These are phyloP conservation scores for Punica granatum DNA, from an alignment of 345 rosid species.

Conservation along the genomic window DNA sequence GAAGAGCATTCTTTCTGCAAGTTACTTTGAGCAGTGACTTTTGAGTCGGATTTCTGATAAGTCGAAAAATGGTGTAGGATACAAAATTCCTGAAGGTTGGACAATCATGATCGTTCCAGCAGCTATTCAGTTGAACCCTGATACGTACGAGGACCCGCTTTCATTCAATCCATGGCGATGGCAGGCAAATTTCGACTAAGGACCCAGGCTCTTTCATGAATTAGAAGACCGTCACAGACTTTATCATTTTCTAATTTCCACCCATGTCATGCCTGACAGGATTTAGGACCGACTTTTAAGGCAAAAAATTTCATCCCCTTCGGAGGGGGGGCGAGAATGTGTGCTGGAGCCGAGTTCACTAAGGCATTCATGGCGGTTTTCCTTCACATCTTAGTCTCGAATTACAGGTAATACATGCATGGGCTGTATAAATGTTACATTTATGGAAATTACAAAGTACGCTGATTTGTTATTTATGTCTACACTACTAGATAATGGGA, in stretches of 20 bases:
- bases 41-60: too few relatives aligned
- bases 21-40: too few relatives aligned
- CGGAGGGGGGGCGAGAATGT: conserved; percentile 40
- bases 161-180: conserved; percentile 6
- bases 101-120: conserved; percentile 10
- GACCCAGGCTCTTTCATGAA: too few relatives aligned
- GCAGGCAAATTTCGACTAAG: too few relatives aligned
- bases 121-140: conserved; percentile 17
- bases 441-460: too few relatives aligned
- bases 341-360: conserved; percentile 8
- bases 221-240: not conserved
- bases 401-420: too few relatives aligned
- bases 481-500: too few relatives aligned
- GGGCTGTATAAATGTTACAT: too few relatives aligned
- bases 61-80: conserved; percentile 6
- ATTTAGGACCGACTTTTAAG: conserved; percentile 9
- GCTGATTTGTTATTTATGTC: too few relatives aligned
- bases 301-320: conserved; percentile 39
- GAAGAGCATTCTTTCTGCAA: not conserved
- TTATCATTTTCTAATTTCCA: not conserved
- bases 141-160: conserved; percentile 20
- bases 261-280: conserved; percentile 9
- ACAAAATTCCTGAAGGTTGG: conserved; percentile 29
- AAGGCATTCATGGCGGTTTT: conserved; percentile 32
- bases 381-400: conserved; percentile 14